These are phyloP conservation scores for Russula olivacea DNA, from an alignment of 768 basidiomycete genomes.

Conservation along the genomic window DNA sequence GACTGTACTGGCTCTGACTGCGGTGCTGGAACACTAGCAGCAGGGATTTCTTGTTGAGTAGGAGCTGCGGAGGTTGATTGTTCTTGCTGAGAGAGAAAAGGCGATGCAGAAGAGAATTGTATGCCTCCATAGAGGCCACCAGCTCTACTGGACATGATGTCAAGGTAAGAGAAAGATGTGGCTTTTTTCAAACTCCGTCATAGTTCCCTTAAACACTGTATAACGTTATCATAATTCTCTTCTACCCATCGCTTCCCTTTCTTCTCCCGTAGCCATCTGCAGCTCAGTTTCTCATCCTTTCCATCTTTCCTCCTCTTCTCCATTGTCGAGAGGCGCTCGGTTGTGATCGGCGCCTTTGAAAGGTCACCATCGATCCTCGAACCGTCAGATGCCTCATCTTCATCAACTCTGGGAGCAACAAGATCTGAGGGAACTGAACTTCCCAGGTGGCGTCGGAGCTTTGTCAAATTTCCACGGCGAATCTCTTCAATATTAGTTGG, in stretches of 20 bases:
- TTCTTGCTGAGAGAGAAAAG: slow-evolving; percentile 41
- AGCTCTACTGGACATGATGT: slow-evolving; percentile 66
- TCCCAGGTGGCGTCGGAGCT: slow-evolving; percentile 35
- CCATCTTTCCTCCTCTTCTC: background rate
- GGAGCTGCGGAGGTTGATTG: slow-evolving; percentile 31
- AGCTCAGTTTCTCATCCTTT: slow-evolving; percentile 20
- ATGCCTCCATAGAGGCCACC: slow-evolving; percentile 86
- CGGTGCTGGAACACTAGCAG: slow-evolving; percentile 27
- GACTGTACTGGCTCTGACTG: slow-evolving; percentile 30
- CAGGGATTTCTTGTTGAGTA: slow-evolving; percentile 27
- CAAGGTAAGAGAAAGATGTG: no score
- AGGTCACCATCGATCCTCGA: slow-evolving; percentile 1
- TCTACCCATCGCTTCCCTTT: slow-evolving; percentile 36
- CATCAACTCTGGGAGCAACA: slow-evolving; percentile 23
- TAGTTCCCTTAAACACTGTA: slow-evolving; percentile 33
- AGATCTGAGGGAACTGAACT: slow-evolving; percentile 31
- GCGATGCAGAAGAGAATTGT: slow-evolving; percentile 68
- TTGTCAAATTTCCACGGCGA: slow-evolving; percentile 21
- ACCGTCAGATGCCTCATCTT: background rate
- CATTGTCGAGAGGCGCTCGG: background rate
- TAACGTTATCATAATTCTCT: slow-evolving; percentile 33
- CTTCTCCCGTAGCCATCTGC: slow-evolving; percentile 39
- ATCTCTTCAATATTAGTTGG: slow-evolving; percentile 9
- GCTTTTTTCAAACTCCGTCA: background rate
- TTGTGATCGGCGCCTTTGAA: background rate